These are phyloP conservation scores for Pestalotiopsis sp. DNA, from an alignment of 2,329 filamentous ascomycete species.

Conservation along the genomic window DNA sequence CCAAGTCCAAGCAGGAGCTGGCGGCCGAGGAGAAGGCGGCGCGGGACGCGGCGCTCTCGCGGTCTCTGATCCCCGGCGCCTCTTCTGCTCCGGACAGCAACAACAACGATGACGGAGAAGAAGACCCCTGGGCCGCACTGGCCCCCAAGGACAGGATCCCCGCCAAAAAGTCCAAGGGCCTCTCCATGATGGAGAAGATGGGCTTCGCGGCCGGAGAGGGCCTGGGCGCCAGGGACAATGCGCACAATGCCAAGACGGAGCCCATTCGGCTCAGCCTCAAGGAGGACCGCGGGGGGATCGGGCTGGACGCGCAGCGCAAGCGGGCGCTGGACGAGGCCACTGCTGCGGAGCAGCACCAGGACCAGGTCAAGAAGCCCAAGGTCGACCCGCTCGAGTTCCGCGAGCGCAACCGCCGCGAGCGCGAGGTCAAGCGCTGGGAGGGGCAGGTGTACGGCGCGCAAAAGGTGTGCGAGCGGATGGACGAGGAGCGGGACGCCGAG, in stretches of 20 bases:
- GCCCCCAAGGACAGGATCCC: constrained; percentile 37
- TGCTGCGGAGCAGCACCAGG: constrained; percentile 36
- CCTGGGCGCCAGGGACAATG: constrained; percentile 64
- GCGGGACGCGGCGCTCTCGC: constrained; percentile 75
- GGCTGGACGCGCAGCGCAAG: constrained; percentile 81
- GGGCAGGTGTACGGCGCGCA: constrained; percentile 76
- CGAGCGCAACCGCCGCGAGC: constrained; percentile 69
- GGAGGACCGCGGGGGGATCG: constrained; percentile 80
- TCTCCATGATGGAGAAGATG: constrained; percentile 96
- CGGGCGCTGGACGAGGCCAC: constrained; percentile 69
- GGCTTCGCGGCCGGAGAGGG: constrained; percentile 79
- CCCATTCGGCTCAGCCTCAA: constrained; percentile 79
- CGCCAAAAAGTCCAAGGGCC: constrained; percentile 75
- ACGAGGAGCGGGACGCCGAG: constrained; percentile 49
- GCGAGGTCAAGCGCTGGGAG: constrained; percentile 69
- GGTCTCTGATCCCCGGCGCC: constrained; percentile 60
- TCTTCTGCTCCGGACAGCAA: neutral
- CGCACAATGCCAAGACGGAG: constrained; percentile 49
- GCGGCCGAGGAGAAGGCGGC: constrained; percentile 72
- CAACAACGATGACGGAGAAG: neutral
- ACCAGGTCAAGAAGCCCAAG: constrained; percentile 55
- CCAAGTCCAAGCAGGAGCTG: constrained; percentile 81
- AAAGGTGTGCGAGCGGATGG: constrained; percentile 78
- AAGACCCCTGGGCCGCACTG: neutral
- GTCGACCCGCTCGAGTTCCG: constrained; percentile 72